Conservation (phyloP, 108 stramenopile genomes). For the Chaetoceros tenuissimus region DNA sequence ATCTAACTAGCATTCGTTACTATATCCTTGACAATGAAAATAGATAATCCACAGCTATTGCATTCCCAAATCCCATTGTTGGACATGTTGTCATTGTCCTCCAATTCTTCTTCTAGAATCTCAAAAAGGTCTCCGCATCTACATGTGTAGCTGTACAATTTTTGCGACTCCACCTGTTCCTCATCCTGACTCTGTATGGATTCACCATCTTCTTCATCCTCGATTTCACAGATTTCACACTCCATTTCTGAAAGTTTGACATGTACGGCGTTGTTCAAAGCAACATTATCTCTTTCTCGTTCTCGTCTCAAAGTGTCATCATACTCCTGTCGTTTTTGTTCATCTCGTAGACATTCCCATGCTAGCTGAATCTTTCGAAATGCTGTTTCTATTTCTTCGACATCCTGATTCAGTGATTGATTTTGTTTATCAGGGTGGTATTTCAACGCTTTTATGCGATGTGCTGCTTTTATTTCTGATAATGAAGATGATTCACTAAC, state of each 20-base stretch:
- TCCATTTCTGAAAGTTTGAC: conserved; percentile 41
- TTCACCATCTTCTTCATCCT: background rate
- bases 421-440: conserved; percentile 60
- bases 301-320: conserved; percentile 37
- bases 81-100: background rate
- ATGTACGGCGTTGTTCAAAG: conserved; percentile 21
- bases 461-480: conserved; percentile 69
- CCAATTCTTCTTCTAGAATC: background rate
- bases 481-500: conserved; percentile 44
- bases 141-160: background rate
- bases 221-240: background rate
- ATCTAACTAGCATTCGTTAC: too few relatives aligned
- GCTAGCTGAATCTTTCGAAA: conserved; percentile 65
- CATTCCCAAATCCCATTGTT: background rate
- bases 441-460: conserved; percentile 37
- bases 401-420: conserved; percentile 2
- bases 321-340: conserved; percentile 32
- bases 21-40: background rate
- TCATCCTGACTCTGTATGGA: too few relatives aligned
- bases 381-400: conserved; percentile 8
- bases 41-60: background rate
- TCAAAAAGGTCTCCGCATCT: background rate
- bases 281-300: conserved; percentile 18
- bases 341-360: conserved; percentile 50
- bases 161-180: background rate